Evolutionary conservation across 345 rosid species (phyloP), one percentile per base, ranked within the genome.

Genomic region (Cardamine occulta): DNA sequence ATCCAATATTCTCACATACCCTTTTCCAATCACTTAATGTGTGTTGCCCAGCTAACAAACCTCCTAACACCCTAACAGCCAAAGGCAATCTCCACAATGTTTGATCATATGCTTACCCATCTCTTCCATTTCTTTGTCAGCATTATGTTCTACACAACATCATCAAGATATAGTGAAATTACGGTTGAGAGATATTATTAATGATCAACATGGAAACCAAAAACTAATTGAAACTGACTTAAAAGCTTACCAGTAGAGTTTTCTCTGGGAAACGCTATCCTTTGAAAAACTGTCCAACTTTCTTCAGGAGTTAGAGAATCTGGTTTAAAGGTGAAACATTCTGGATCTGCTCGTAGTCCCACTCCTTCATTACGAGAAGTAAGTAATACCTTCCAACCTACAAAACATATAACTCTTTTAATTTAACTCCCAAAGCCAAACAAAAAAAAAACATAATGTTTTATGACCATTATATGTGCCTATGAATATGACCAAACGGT

Each of bases 341-440:
- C 65, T 11, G 23, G 7, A 28, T 28, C 31, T 28, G 31, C 31
- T 28, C 6, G 31, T 8, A 68, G 13, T 0, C 78, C 85, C 2
- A 86, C 57, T 3, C 73, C 74, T 34, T 11, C 74, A 5, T 83
- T 73, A 3, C 85, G 44, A 4, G 15, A 39, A 39, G 91, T 87
- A 21, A 83, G 53, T 69, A 87, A 32, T 44, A 87, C 63, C 63
- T 79, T 86, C 75, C 86, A 82, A 40, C 34, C 34, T 31, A 31
- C 34, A 31, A 31, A 31, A 31, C 8, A 31, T 31, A 31, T 31
- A 31, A 7, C 34, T 31, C 34, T n/a, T n/a, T n/a, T n/a, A n/a
- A n/a, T n/a, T n/a, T n/a, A n/a, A n/a, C n/a, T n/a, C n/a, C n/a
- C n/a, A n/a, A n/a, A n/a, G n/a, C n/a, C n/a, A n/a, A n/a, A n/a